Conservation (phyloP, 805 yeast genomes). For the Monosporozyma servazzii region DNA sequence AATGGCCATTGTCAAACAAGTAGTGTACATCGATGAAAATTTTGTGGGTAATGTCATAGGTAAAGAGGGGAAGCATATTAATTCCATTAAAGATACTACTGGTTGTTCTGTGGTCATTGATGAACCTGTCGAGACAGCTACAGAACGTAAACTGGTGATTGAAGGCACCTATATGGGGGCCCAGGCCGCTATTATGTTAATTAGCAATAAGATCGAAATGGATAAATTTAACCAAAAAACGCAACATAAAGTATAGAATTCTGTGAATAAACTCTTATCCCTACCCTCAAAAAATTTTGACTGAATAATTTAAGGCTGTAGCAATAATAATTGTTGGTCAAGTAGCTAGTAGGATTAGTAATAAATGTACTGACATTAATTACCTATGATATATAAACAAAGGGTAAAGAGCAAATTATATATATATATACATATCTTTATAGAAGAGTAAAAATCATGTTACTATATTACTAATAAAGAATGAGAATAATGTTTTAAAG, state of each 20-base stretch:
- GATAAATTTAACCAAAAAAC: constrained; percentile 42
- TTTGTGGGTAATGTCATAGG: constrained; percentile 83
- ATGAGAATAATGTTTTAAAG: not conserved
- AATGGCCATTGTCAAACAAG: constrained; percentile 44
- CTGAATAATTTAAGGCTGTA: not conserved
- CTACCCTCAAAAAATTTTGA: not conserved
- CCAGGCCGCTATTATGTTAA: constrained; percentile 62
- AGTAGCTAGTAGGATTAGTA: not conserved
- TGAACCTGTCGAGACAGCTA: constrained; percentile 42
- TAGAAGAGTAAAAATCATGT: not conserved
- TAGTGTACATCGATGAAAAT: constrained; percentile 63
- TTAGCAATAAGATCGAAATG: constrained; percentile 60
- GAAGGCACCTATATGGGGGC: constrained; percentile 60
- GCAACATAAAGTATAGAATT: constrained; percentile 3
- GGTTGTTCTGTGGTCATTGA: constrained; percentile 71
- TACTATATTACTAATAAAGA: not conserved
- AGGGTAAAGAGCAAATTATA: not conserved
- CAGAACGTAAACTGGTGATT: constrained; percentile 56
- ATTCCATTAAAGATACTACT: constrained; percentile 63
- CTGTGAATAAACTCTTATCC: not conserved
- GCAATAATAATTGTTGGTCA: not conserved
- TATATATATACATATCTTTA: not conserved
- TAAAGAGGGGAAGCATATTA: constrained; percentile 74
- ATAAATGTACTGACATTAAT: not conserved
- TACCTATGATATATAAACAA: not conserved